Conservation (phyloP, 2,329 filamentous ascomycete species). For the Amesomyces nigricolor region DNA sequence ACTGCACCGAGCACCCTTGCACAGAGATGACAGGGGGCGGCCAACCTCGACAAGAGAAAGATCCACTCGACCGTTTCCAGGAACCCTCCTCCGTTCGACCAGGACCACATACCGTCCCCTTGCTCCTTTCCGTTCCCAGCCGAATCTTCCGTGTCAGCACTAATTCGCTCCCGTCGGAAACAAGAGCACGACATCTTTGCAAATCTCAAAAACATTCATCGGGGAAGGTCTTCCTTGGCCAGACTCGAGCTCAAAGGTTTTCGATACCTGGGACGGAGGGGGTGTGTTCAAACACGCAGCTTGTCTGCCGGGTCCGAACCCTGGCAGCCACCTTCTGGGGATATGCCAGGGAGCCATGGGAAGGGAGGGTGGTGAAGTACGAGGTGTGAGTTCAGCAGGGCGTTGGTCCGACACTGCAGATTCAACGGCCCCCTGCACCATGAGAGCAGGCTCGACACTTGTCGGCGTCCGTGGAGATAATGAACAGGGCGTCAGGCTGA, state of each 20-base stretch:
- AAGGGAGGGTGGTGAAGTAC: conserved; percentile 1
- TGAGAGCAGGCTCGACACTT: conserved; percentile 10
- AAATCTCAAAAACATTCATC: neutral
- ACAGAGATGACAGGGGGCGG: neutral
- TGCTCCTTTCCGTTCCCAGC: conserved; percentile 4
- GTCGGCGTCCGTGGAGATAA: neutral
- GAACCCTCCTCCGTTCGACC: conserved; percentile 8
- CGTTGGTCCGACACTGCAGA: conserved; percentile 18
- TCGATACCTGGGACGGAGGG: neutral
- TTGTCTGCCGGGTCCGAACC: conserved; percentile 13
- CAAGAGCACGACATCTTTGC: neutral
- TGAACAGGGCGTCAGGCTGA: neutral
- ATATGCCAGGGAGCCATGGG: conserved; percentile 4
- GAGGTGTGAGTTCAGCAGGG: conserved; percentile 4
- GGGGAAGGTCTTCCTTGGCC: neutral
- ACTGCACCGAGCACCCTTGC: neutral
- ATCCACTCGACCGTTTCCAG: conserved; percentile 12
- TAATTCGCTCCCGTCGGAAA: neutral
- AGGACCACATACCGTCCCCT: neutral
- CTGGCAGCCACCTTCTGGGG: conserved; percentile 12
- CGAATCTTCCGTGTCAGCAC: conserved; percentile 11
- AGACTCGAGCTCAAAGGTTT: neutral
- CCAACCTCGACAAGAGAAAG: neutral
- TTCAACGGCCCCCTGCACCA: conserved; percentile 18
- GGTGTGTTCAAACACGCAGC: neutral